Percentiles rank a stretch among this genome's conserved stretches.
These are phyloP conservation scores for Aspergillus floridensis DNA, from an alignment of 2,329 filamentous ascomycete genomes.

Conservation along the genomic window DNA sequence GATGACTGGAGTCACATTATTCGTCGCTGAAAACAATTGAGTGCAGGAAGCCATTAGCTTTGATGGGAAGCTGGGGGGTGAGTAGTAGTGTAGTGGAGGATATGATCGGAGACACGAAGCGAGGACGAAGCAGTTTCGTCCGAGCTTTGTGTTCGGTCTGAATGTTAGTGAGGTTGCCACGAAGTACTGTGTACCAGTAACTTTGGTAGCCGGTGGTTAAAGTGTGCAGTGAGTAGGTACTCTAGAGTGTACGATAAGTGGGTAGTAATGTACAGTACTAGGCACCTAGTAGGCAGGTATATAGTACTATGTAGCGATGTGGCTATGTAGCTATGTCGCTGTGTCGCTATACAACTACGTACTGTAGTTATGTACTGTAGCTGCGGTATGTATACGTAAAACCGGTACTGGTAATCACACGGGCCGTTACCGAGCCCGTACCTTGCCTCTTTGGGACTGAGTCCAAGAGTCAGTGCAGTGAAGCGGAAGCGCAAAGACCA, in stretches of 20 bases:
- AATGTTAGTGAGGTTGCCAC: conserved; percentile 6
- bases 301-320: neutral
- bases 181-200: neutral
- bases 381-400: too few relatives aligned
- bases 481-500: neutral
- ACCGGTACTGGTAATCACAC: neutral
- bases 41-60: conserved; percentile 8
- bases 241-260: neutral
- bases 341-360: neutral
- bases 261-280: too few relatives aligned
- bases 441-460: neutral
- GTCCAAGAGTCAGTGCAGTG: neutral
- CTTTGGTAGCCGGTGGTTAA: neutral
- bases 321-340: neutral
- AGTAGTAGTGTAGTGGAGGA: neutral
- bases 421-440: neutral
- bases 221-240: neutral
- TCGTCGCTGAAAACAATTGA: conserved; percentile 12
- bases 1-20: conserved; percentile 15
- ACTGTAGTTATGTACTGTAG: too few relatives aligned
- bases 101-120: conserved; percentile 13
- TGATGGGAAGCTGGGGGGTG: conserved; percentile 10
- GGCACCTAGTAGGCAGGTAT: neutral
- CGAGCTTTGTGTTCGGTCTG: conserved; percentile 6
- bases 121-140: conserved; percentile 7